These are phyloP conservation scores for Exsudoporus frostii DNA, from an alignment of 768 basidiomycete genomes.

Conservation along the genomic window DNA sequence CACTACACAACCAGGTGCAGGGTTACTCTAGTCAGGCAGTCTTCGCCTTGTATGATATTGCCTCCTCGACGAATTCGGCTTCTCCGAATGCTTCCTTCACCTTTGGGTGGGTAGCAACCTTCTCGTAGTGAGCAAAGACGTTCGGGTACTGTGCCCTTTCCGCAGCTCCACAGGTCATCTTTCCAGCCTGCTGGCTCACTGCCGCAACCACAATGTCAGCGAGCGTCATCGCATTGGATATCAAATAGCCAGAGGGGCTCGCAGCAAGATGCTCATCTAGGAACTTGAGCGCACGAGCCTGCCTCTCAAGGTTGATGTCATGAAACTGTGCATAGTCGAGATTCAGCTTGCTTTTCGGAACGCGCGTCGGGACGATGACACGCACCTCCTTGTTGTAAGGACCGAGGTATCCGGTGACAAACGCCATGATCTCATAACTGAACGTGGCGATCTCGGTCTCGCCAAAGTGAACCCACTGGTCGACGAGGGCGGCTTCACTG, in stretches of 20 bases:
- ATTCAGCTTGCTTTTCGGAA: neutral
- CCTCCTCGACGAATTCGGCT: conserved; percentile 17
- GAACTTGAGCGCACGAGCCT: conserved; percentile 21
- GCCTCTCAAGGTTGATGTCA: conserved; percentile 10
- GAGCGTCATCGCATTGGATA: conserved; percentile 24
- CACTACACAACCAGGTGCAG: neutral
- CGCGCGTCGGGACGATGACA: neutral
- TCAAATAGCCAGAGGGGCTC: conserved; percentile 19
- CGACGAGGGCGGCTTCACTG: conserved; percentile 26
- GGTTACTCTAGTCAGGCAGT: neutral
- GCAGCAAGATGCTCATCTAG: conserved; percentile 26
- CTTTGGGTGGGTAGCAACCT: conserved; percentile 15
- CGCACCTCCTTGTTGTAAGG: conserved; percentile 23
- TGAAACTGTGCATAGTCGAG: conserved; percentile 14
- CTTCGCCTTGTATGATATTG: conserved; percentile 9
- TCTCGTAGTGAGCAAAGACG: conserved; percentile 26
- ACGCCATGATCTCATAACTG: conserved; percentile 21
- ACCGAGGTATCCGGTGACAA: conserved; percentile 18
- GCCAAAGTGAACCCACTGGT: conserved; percentile 32
- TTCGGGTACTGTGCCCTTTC: conserved; percentile 28
- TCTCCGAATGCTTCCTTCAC: conserved; percentile 19
- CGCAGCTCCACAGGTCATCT: conserved; percentile 23
- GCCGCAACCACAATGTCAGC: conserved; percentile 26
- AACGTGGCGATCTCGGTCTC: conserved; percentile 24
- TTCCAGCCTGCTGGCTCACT: conserved; percentile 19